A percentile compares a stretch with the other conserved stretches of the same genome.
phyloP scores from a whole-genome alignment of 345 rosid species.

The Sisymbrium altissimum region DNA sequence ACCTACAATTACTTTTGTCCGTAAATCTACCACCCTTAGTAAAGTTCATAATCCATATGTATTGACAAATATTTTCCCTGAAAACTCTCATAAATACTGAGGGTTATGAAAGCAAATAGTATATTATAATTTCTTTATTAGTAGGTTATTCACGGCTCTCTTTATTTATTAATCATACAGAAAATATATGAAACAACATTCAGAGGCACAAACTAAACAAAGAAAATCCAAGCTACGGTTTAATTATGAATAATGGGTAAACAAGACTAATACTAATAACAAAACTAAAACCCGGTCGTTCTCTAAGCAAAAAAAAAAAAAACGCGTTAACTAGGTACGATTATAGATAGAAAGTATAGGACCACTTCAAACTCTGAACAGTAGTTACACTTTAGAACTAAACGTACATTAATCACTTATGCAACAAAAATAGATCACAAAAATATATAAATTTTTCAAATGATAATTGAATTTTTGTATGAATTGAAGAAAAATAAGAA shows the following conservation, averaged over 20 bases:
- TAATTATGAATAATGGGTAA: not conserved
- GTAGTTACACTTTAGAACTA: conserved; percentile 5
- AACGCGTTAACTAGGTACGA: conserved; percentile 26
- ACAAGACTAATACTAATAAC: not conserved
- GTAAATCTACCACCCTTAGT: not conserved
- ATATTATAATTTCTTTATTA: not conserved
- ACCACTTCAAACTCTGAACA: conserved; percentile 33
- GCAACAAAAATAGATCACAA: conserved; percentile 1
- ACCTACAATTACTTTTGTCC: not conserved
- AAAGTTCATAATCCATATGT: too few species aligned
- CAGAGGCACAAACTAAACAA: not conserved
- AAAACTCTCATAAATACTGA: too few species aligned
- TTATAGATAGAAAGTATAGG: conserved; percentile 17
- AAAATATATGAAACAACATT: not conserved
- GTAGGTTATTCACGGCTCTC: not conserved
- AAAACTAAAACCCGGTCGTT: not conserved
- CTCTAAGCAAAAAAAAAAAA: not conserved
- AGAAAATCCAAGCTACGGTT: not conserved
- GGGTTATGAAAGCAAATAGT: too few species aligned
- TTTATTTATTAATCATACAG: not conserved
- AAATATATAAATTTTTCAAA: not conserved
- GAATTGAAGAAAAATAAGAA: conserved; percentile 7
- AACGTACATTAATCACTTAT: conserved; percentile 3
- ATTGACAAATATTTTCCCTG: too few species aligned
- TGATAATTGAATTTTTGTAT: not conserved